Evolutionary conservation across 2,329 filamentous ascomycete species (phyloP).

Genomic region (Hypoxylon sp.): DNA sequence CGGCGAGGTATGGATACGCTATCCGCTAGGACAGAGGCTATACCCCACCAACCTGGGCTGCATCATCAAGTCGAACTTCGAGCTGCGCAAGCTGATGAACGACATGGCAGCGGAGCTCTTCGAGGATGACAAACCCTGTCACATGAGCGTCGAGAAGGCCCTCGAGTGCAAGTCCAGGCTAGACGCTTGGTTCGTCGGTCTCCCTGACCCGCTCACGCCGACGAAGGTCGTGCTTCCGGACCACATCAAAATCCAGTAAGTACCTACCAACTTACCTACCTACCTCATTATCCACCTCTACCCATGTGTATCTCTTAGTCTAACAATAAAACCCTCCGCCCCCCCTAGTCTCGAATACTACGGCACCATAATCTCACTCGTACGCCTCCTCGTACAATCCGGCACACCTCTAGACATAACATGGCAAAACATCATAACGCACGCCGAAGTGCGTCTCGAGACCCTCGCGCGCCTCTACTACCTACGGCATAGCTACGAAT

Average conservation of each 20-base stretch:
- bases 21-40: constrained; percentile 47
- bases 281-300: not conserved
- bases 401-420: constrained; percentile 21
- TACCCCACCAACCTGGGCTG: constrained; percentile 49
- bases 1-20: constrained; percentile 54
- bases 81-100: constrained; percentile 51
- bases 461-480: constrained; percentile 56
- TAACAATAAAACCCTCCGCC: not conserved
- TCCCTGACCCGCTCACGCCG: constrained; percentile 50
- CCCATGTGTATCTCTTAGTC: not conserved
- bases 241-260: constrained; percentile 53
- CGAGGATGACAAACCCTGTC: constrained; percentile 28
- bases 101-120: constrained; percentile 48
- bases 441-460: constrained; percentile 52
- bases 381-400: constrained; percentile 38
- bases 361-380: constrained; percentile 35
- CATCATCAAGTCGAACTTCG: constrained; percentile 51
- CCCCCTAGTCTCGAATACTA: constrained; percentile 42
- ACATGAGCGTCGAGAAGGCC: constrained; percentile 40
- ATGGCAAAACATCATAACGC: constrained; percentile 45
- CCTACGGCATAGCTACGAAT: constrained; percentile 56
- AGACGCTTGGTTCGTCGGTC: constrained; percentile 43
- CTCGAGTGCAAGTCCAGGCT: constrained; percentile 47
- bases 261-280: not conserved
- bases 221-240: constrained; percentile 51